Percentiles rank a stretch among this genome's conserved stretches.
These are phyloP conservation scores for Calocybe gambosa DNA, from an alignment of 1,284 basidiomycete species.

Conservation along the genomic window DNA sequence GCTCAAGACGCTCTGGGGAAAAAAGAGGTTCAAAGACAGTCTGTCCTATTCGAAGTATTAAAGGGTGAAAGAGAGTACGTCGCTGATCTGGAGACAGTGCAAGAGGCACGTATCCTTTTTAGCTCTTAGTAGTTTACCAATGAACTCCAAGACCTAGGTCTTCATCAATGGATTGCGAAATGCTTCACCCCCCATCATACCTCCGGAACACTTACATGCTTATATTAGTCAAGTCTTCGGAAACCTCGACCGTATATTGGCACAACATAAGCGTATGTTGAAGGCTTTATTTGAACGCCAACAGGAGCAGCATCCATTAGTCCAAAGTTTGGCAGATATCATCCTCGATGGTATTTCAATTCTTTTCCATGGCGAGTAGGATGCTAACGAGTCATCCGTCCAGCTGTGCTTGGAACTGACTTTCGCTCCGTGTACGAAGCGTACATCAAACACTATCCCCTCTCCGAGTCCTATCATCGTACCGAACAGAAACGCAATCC, in stretches of 20 bases:
- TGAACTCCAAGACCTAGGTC: conserved; percentile 35
- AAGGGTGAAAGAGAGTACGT: conserved; percentile 81
- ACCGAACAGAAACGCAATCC: conserved; percentile 63
- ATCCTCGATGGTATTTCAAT: conserved; percentile 55
- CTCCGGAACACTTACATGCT: conserved; percentile 38
- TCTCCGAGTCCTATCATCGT: conserved; percentile 73
- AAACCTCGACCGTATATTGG: conserved; percentile 59
- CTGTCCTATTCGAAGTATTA: conserved; percentile 76
- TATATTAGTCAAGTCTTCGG: conserved; percentile 74
- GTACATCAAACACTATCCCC: conserved; percentile 80
- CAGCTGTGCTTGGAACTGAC: conserved; percentile 35
- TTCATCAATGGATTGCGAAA: conserved; percentile 59
- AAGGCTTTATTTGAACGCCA: conserved; percentile 65
- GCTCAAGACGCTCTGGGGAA: conserved; percentile 64
- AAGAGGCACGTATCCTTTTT: conserved; percentile 41
- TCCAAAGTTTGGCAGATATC: conserved; percentile 74
- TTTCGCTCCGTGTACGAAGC: conserved; percentile 65
- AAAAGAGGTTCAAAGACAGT: conserved; percentile 73
- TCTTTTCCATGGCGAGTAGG: background rate
- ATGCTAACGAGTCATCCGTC: conserved; percentile 18
- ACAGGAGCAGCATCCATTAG: conserved; percentile 71
- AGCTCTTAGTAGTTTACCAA: background rate
- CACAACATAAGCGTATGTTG: conserved; percentile 63
- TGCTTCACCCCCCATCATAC: conserved; percentile 53
- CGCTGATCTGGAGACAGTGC: conserved; percentile 59